These are phyloP conservation scores for Pseudogymnoascus sp. DNA, from an alignment of 2,329 filamentous ascomycete species.

Conservation along the genomic window DNA sequence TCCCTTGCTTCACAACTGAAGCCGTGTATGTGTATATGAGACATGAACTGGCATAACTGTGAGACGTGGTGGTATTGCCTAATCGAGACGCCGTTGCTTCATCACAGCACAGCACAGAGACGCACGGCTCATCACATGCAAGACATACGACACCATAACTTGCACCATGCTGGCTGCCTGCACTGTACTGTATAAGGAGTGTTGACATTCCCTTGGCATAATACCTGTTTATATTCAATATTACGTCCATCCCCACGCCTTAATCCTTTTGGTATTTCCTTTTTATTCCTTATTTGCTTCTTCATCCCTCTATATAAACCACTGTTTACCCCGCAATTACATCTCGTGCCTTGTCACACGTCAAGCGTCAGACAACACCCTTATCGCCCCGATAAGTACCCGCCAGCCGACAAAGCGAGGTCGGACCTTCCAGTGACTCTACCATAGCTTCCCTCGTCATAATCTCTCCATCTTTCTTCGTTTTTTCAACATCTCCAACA, in stretches of 20 bases:
- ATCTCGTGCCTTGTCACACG: background rate
- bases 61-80: slow-evolving; percentile 4
- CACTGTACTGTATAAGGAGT: background rate
- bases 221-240: background rate
- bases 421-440: background rate
- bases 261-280: background rate
- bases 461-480: background rate
- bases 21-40: background rate
- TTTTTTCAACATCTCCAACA: background rate
- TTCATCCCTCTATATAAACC: background rate
- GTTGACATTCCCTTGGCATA: background rate
- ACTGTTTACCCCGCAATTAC: background rate
- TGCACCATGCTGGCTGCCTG: background rate
- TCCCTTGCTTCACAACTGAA: background rate
- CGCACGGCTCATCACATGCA: background rate
- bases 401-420: slow-evolving; percentile 2
- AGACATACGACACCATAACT: background rate
- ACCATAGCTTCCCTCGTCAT: background rate
- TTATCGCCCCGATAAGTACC: background rate
- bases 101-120: background rate
- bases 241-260: background rate
- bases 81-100: background rate
- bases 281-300: background rate
- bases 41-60: background rate
- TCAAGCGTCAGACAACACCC: background rate